Evolutionary conservation across 148 eudicot genomes (phyloP).

Genomic region (Diospyros kaki): DNA sequence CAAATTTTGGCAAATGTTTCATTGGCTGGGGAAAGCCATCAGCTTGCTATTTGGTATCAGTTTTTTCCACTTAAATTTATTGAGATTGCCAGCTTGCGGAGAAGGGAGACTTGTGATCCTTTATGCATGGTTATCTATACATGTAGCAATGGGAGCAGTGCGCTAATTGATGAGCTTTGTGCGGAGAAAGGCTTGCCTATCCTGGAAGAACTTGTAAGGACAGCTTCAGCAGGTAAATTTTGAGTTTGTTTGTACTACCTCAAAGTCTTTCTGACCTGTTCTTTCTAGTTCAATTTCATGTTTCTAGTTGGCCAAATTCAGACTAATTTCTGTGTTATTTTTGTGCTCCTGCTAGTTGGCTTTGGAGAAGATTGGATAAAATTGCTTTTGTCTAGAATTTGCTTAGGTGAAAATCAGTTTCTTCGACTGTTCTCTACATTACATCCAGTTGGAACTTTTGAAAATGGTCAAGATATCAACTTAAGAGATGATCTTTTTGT

Average conservation of each 20-base stretch:
- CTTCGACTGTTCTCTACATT: conserved; percentile 37
- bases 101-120: conserved; percentile 71
- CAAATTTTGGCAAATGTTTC: conserved; percentile 80
- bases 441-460: conserved; percentile 11
- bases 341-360: conserved; percentile 38
- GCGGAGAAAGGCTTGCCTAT: conserved; percentile 44
- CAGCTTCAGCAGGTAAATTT: conserved; percentile 54
- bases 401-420: conserved; percentile 54
- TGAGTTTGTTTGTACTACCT: neutral
- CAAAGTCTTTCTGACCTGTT: neutral
- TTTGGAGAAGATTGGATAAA: conserved; percentile 73
- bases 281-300: neutral
- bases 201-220: conserved; percentile 47
- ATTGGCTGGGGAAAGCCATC: conserved; percentile 65
- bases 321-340: neutral
- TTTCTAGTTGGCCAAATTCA: neutral
- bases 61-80: conserved; percentile 50
- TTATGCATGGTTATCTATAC: conserved; percentile 71
- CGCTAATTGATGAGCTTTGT: conserved; percentile 35
- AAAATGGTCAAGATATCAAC: conserved; percentile 17
- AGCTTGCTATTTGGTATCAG: conserved; percentile 53
- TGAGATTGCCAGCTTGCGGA: conserved; percentile 45
- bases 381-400: conserved; percentile 61
- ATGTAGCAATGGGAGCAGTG: conserved; percentile 45
- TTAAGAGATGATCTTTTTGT: conserved; percentile 26